Conservation (phyloP, 768 basidiomycete species). For the Pleurotus sapidus region DNA sequence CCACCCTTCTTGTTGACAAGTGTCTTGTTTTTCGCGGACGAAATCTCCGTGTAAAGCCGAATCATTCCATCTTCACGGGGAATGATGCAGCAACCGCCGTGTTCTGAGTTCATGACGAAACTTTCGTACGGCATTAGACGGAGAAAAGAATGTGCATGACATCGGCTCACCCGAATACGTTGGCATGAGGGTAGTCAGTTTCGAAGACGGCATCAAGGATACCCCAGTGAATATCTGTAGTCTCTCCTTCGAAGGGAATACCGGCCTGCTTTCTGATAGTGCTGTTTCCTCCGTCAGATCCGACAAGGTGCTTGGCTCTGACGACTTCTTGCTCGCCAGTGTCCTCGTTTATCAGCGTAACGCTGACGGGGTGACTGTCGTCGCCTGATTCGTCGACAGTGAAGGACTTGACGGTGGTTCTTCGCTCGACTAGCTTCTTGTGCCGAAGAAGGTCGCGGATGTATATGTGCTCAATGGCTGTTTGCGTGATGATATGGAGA, state of each 20-base stretch:
- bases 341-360: background rate
- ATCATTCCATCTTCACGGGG: background rate
- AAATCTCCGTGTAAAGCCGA: background rate
- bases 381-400: background rate
- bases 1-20: background rate
- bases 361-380: background rate
- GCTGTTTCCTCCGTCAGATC: background rate
- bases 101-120: background rate
- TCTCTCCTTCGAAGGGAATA: background rate
- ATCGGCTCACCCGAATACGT: background rate
- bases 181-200: background rate
- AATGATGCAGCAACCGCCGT: background rate
- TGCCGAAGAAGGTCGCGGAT: background rate
- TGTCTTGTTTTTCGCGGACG: background rate
- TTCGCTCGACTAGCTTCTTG: background rate
- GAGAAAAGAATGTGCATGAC: too few relatives aligned
- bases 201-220: background rate
- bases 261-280: background rate
- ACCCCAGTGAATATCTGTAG: background rate
- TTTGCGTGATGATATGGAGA: background rate
- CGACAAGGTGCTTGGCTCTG: background rate
- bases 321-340: background rate
- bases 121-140: too few relatives aligned
- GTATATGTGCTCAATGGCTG: background rate
- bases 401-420: background rate